These are phyloP conservation scores for Ilyonectria sp. DNA, from an alignment of 2,329 filamentous ascomycete genomes.

Conservation along the genomic window DNA sequence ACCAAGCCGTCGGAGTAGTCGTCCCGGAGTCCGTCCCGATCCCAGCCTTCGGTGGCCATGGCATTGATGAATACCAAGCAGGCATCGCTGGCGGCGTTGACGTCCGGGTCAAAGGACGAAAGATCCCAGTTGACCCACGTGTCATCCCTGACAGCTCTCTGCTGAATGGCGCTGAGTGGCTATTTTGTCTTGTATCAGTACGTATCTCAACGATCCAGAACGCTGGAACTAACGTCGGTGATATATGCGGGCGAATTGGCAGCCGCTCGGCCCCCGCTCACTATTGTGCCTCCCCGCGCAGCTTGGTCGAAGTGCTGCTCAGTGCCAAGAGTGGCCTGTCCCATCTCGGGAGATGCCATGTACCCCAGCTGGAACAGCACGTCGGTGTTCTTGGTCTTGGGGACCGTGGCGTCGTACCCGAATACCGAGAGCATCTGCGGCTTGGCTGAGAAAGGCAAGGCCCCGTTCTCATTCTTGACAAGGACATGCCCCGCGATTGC, in stretches of 20 bases:
- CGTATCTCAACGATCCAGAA: too few species aligned
- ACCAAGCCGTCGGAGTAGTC: slow-evolving; percentile 75
- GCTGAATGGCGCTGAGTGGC: slow-evolving; percentile 70
- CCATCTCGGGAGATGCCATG: slow-evolving; percentile 63
- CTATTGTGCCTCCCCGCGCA: slow-evolving; percentile 66
- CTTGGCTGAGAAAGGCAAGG: slow-evolving; percentile 73
- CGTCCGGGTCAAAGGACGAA: slow-evolving; percentile 48
- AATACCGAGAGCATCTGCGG: slow-evolving; percentile 71
- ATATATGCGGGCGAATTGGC: slow-evolving; percentile 67
- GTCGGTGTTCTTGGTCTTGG: slow-evolving; percentile 65
- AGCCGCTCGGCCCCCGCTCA: slow-evolving; percentile 67
- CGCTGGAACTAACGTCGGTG: slow-evolving; percentile 56
- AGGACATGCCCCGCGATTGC: slow-evolving; percentile 76
- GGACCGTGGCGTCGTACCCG: slow-evolving; percentile 74
- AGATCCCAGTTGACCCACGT: slow-evolving; percentile 68
- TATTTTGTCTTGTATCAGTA: slow-evolving; percentile 46
- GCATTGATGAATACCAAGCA: slow-evolving; percentile 88
- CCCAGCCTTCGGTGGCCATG: slow-evolving; percentile 84
- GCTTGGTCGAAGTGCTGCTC: slow-evolving; percentile 64
- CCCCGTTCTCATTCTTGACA: slow-evolving; percentile 78
- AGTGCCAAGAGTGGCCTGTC: slow-evolving; percentile 58
- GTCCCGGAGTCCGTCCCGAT: slow-evolving; percentile 77
- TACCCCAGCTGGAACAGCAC: slow-evolving; percentile 62
- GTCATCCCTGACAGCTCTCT: slow-evolving; percentile 65
- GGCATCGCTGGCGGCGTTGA: slow-evolving; percentile 62